Evolutionary conservation across 2,329 filamentous ascomycete species (phyloP).

Genomic region (Hymenoscyphus albidus): DNA sequence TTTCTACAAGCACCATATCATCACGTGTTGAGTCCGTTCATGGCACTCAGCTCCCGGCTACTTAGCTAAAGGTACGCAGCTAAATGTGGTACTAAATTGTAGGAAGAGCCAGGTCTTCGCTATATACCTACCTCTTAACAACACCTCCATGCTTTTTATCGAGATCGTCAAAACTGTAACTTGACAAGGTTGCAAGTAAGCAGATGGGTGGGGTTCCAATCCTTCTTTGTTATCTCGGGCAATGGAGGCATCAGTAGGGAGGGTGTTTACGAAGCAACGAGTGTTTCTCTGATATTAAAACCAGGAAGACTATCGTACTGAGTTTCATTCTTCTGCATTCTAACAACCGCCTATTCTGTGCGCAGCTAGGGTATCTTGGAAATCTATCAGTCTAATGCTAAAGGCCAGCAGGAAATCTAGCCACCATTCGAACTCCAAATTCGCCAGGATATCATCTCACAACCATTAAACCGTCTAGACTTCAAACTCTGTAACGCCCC

Average conservation of each 20-base stretch:
- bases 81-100: neutral
- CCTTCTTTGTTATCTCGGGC: no score
- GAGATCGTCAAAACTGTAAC: no score
- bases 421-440: neutral
- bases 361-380: neutral
- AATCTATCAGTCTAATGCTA: conserved; percentile 3
- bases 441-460: neutral
- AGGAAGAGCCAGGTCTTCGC: neutral
- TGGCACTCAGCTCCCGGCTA: neutral
- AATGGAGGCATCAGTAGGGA: no score
- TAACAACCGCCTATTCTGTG: neutral
- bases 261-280: no score
- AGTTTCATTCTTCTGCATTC: neutral
- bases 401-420: conserved; percentile 6
- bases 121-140: no score
- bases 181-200: no score
- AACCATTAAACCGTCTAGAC: neutral
- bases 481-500: neutral
- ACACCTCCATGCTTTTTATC: no score
- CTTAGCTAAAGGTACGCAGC: no score
- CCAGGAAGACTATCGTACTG: no score
- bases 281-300: no score
- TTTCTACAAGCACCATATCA: neutral
- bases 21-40: neutral
- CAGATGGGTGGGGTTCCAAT: no score